Evolutionary conservation across 352 stramenopile species (phyloP).

Genomic region (Pythium monospermum): DNA sequence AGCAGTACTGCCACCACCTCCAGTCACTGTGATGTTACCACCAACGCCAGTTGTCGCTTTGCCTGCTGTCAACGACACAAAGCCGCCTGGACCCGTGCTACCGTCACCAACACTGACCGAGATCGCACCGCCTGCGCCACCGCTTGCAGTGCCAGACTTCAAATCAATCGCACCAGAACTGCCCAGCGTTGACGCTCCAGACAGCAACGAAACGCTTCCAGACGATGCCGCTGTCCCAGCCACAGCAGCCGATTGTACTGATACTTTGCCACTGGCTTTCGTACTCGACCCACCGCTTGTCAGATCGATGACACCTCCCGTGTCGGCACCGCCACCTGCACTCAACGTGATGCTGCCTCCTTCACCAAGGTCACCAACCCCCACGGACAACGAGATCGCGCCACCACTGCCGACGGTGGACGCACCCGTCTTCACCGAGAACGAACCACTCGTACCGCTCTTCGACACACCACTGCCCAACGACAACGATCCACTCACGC

Average conservation of each 20-base stretch:
- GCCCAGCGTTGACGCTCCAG: slow-evolving; percentile 8
- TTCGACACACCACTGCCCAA: slow-evolving; percentile 11
- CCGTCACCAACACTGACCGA: slow-evolving; percentile 8
- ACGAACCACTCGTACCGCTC: slow-evolving; percentile 20
- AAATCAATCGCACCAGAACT: slow-evolving; percentile 8
- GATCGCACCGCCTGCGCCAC: slow-evolving; percentile 6
- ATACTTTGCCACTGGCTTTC: background rate
- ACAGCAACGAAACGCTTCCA: slow-evolving; percentile 4
- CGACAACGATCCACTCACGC: slow-evolving; percentile 17
- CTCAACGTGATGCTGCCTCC: slow-evolving; percentile 26
- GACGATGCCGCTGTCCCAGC: background rate
- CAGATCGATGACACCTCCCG: slow-evolving; percentile 7
- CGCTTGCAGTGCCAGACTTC: slow-evolving; percentile 1
- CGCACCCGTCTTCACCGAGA: slow-evolving; percentile 19
- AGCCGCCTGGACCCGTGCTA: slow-evolving; percentile 6
- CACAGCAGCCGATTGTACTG: slow-evolving; percentile 2
- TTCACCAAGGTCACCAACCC: slow-evolving; percentile 21
- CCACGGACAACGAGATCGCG: slow-evolving; percentile 25
- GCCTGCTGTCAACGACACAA: slow-evolving; percentile 7
- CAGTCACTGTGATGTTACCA: slow-evolving; percentile 3
- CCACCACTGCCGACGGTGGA: slow-evolving; percentile 22
- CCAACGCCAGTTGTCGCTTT: slow-evolving; percentile 4
- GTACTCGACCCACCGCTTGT: background rate
- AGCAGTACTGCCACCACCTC: too few relatives aligned
- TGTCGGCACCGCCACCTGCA: slow-evolving; percentile 4